Base-by-base conservation (phyloP, 2,329 filamentous ascomycete genomes). In the Lithohypha guttulata region DNA sequence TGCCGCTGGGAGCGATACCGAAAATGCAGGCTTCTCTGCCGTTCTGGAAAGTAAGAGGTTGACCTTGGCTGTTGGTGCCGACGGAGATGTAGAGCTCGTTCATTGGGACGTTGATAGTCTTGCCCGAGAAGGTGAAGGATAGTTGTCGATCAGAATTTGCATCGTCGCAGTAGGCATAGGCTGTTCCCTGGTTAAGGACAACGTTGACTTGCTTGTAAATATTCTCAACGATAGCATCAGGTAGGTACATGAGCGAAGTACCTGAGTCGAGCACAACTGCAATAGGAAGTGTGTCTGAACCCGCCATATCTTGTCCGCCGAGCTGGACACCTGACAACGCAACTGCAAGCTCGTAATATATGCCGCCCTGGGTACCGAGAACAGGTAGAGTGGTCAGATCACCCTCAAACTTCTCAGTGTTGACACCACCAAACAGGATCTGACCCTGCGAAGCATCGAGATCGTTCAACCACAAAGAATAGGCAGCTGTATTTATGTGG, bases 381-480 rank as follows among this genome's bases (percentile, higher is more conserved):
- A 89, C 65, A 2, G 83, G 82, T 2, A 89, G 58, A 0, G 79
- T 82, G 43, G 74, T 57, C 20, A 89, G 66, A 3, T 66, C 55
- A 14, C 79, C 81, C 2, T 61, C 54, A 55, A 73, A 87, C 47
- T 79, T 76, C 15, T 62, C 73, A 2, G 68, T 73, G 58, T 87
- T 79, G 42, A 87, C 71, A 20, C 83, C 82, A 20, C 82, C 82
- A 50, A 87, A 87, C 1, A 87, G 62, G 39, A 87, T 77, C 43
- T 65, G 77, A 39, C 82, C 82, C 0, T 66, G 74, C 50, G 60
- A 73, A 17, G 79, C 65, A 46, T 77, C 69, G 6, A 84, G 62
- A 53, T 85, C 80, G 59, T 86, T 81, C 13, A 86, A 65, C 76
- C 79, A 86, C 29, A 89, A 60, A 53, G 79, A 84, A 61, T 79